Conservation (phyloP, 2,329 filamentous ascomycete species). For the Beauveria bassiana region DNA sequence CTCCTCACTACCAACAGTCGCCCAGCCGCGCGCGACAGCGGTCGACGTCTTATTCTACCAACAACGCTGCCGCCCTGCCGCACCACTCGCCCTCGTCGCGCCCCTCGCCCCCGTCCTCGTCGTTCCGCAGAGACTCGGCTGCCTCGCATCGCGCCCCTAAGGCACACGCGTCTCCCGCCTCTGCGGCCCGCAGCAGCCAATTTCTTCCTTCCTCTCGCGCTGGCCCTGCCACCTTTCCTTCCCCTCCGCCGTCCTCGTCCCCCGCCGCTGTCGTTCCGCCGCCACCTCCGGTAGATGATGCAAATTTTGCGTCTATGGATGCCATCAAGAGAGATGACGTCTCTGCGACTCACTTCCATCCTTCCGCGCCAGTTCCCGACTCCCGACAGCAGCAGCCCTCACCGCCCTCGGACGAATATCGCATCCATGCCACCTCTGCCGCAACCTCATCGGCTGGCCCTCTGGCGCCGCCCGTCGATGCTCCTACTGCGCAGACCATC, state of each 20-base stretch:
- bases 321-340: slow-evolving; percentile 22
- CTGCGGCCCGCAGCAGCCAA: slow-evolving; percentile 3
- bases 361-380: background rate
- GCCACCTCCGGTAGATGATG: slow-evolving; percentile 33
- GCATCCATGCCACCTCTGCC: slow-evolving; percentile 23
- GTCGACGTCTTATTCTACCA: slow-evolving; percentile 9
- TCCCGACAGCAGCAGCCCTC: slow-evolving; percentile 25
- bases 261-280: slow-evolving; percentile 29
- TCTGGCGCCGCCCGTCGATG: slow-evolving; percentile 18
- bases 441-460: slow-evolving; percentile 15
- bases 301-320: slow-evolving; percentile 41
- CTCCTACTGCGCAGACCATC: slow-evolving; percentile 35
- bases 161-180: slow-evolving; percentile 15
- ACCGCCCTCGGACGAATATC: slow-evolving; percentile 26
- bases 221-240: slow-evolving; percentile 42
- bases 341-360: slow-evolving; percentile 7
- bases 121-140: slow-evolving; percentile 10
- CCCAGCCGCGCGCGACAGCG: slow-evolving; percentile 21
- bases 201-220: slow-evolving; percentile 25
- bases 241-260: slow-evolving; percentile 47
- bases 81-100: slow-evolving; percentile 10
- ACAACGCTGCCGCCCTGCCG: background rate
- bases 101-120: slow-evolving; percentile 14
- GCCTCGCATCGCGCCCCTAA: slow-evolving; percentile 14
- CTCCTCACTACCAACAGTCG: slow-evolving; percentile 21